Evolutionary conservation across 1,139 yeast species (phyloP), one percentile per base, ranked within the genome.

Genomic region (Eremothecium coryli): DNA sequence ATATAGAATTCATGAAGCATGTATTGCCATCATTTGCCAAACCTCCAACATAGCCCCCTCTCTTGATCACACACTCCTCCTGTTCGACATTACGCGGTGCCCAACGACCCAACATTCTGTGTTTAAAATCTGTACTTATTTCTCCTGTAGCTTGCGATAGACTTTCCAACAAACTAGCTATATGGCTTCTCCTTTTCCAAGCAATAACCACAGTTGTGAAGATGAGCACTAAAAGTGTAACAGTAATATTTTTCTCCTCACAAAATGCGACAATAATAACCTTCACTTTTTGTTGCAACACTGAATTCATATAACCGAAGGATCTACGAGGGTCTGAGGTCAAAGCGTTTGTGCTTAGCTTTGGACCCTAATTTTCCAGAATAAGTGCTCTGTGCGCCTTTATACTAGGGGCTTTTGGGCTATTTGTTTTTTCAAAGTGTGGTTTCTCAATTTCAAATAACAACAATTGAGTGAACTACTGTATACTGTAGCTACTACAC

Each of bases 1-100:
- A 63, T 1, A 86, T 95, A 14, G 86, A 76, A 58, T 86, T 86
- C 93, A 86, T 85, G 49, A 86, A 86, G 56, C 96, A 86, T 0
- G 95, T 84, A 51, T 86, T 86, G 10, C 95, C 95, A 45, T 85
- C 95, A 56, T 86, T 86, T 42, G 74, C 70, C 28, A 86, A 65
- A 1, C 96, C 96, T 17, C 95, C 95, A 24, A 84, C 70, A 42
- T 71, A 73, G 3, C 88, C 88, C 40, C 90, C 90, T n/a, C 47
- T 43, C 26, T 45, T 40, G n/a, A 50, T 29, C 22, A 52, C 43
- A 10, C 28, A 31, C 10, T 45, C 48, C 20, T 51, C 52, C 28
- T 46, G 39, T 27, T 42, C 45, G 10, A 44, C 39, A 32, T 35
- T 35, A 25, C 45, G 40, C 16, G 49, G 48, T 23, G 46, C 44